Conservation (phyloP, 1,284 basidiomycete genomes). For the Trametes versicolor region DNA sequence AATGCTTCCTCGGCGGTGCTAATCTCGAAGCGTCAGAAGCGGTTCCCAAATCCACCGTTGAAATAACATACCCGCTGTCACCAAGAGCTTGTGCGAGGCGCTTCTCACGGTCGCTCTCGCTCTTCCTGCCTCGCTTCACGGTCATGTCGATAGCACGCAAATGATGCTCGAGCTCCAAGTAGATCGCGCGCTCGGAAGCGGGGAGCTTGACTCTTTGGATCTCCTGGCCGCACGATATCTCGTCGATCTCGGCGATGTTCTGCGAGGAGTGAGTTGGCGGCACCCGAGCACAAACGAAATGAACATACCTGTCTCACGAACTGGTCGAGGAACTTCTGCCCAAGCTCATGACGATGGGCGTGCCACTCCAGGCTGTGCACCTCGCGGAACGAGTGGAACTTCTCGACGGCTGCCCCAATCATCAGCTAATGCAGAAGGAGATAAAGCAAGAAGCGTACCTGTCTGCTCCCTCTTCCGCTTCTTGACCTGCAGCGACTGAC, state of each 20-base stretch:
- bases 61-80: conserved; percentile 73
- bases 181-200: conserved; percentile 94
- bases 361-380: conserved; percentile 95
- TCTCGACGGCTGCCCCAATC: conserved; percentile 78
- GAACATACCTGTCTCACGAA: conserved; percentile 85
- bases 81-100: conserved; percentile 88
- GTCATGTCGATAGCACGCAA: conserved; percentile 90
- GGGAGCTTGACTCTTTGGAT: conserved; percentile 80
- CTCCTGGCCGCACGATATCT: conserved; percentile 85
- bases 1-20: conserved; percentile 92
- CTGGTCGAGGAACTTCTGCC: conserved; percentile 85
- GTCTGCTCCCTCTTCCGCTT: conserved; percentile 87
- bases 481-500: conserved; percentile 76
- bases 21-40: conserved; percentile 8
- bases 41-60: conserved; percentile 2
- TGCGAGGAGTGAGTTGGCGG: conserved; percentile 45
- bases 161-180: conserved; percentile 96
- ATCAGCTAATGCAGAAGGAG: conserved; percentile 1
- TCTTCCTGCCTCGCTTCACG: conserved; percentile 86
- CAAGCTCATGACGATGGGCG: conserved; percentile 83
- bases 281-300: background rate
- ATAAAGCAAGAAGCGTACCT: conserved; percentile 52
- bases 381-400: conserved; percentile 97
- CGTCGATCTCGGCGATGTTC: conserved; percentile 97
- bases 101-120: conserved; percentile 91